phyloP scores from a whole-genome alignment of 2,329 filamentous ascomycete species.

The Epichloe typhina region DNA sequence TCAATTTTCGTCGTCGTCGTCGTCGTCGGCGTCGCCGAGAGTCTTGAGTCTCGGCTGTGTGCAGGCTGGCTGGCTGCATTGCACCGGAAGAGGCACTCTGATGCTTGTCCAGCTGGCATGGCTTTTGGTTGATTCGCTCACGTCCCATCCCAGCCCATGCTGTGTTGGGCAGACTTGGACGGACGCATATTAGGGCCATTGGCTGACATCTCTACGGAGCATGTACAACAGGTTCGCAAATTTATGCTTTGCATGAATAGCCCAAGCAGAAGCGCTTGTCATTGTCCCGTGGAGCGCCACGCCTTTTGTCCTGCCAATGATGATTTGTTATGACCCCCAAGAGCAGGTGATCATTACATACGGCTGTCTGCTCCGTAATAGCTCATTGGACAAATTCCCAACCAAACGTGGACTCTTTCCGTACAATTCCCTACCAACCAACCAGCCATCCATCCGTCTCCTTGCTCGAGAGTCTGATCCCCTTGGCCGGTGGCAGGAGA shows the following conservation, averaged over 20 bases:
- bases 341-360: background rate
- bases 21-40: too few species aligned
- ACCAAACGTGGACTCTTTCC: background rate
- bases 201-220: background rate
- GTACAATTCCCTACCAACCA: background rate
- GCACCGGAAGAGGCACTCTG: too few species aligned
- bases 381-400: background rate
- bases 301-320: background rate
- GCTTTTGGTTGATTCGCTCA: too few species aligned
- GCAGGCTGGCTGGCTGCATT: too few species aligned
- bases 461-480: background rate
- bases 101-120: too few species aligned
- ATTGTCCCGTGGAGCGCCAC: background rate
- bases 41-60: too few species aligned
- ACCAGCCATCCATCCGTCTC: background rate
- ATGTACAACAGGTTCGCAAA: background rate
- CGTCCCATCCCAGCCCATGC: background rate
- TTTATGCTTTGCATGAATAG: conserved; percentile 1
- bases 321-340: background rate
- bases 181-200: background rate
- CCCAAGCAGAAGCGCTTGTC: background rate
- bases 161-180: background rate
- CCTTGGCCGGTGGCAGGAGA: background rate
- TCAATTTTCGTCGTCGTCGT: too few species aligned
- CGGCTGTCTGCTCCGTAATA: background rate